A percentile compares a stretch with the other conserved stretches of the same genome.
Conservation (phyloP, 2,329 filamentous ascomycete species). For the Zymoseptoria brevis region DNA sequence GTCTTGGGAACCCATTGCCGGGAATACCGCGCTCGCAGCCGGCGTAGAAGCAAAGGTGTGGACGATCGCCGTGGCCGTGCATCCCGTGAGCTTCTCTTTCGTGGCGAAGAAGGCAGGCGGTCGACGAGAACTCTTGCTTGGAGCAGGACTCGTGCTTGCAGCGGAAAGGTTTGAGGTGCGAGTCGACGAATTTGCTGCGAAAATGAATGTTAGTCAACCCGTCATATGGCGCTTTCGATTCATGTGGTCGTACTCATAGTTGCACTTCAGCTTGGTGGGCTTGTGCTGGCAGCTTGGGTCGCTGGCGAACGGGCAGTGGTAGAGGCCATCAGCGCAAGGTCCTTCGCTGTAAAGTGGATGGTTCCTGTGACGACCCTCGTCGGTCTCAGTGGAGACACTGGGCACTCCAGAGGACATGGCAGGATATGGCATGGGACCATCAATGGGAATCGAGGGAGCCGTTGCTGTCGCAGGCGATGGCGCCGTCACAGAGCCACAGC, state of each 20-base stretch:
- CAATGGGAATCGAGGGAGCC: slow-evolving; percentile 1
- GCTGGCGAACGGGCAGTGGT: slow-evolving; percentile 81
- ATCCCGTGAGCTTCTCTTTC: slow-evolving; percentile 93
- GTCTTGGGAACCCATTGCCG: slow-evolving; percentile 84
- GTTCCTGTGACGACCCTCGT: slow-evolving; percentile 33
- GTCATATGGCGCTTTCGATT: slow-evolving; percentile 8
- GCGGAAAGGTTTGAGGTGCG: slow-evolving; percentile 90
- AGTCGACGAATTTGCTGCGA: slow-evolving; percentile 88
- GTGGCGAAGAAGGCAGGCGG: slow-evolving; percentile 86
- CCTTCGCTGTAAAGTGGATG: slow-evolving; percentile 64
- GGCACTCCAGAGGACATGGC: slow-evolving; percentile 8
- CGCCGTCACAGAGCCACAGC: slow-evolving; percentile 3
- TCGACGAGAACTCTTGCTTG: slow-evolving; percentile 86
- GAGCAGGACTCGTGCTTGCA: slow-evolving; percentile 82
- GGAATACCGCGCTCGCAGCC: slow-evolving; percentile 76
- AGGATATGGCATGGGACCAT: slow-evolving; percentile 4
- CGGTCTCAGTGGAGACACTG: slow-evolving; percentile 17
- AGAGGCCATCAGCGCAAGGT: slow-evolving; percentile 66
- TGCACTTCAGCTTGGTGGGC: slow-evolving; percentile 95
- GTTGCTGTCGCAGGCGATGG: slow-evolving; percentile 5
- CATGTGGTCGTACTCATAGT: slow-evolving; percentile 73
- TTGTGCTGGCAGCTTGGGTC: slow-evolving; percentile 71
- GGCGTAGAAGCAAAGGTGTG: slow-evolving; percentile 78
- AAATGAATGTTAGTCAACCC: slow-evolving; percentile 17
- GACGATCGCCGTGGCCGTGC: slow-evolving; percentile 89